Evolutionary conservation across 495 filamentous ascomycete species (phyloP).

Genomic region (Letharia lupina): DNA sequence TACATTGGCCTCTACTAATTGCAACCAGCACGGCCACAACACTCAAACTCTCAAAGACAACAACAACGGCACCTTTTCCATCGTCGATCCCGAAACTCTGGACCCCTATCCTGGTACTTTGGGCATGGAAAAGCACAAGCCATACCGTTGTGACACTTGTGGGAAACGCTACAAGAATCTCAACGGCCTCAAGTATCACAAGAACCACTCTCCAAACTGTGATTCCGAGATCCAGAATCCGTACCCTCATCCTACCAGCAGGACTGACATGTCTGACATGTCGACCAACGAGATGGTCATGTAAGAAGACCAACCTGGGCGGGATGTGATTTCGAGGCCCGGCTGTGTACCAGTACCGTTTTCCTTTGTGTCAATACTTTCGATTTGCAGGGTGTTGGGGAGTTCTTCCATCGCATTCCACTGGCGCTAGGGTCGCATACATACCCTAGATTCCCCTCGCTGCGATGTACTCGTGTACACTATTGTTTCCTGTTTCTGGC

Average conservation of each 20-base stretch:
- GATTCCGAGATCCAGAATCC: conserved; percentile 33
- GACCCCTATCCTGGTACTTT: conserved; percentile 89
- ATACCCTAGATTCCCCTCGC: conserved; percentile 12
- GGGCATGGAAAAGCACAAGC: conserved; percentile 99
- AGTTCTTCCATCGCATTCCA: conserved; percentile 3
- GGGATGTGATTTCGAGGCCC: neutral
- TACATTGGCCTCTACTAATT: neutral
- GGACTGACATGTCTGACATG: neutral
- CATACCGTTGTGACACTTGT: conserved; percentile 91
- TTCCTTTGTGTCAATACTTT: conserved; percentile 1
- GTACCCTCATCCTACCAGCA: neutral
- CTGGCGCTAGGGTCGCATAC: conserved; percentile 17
- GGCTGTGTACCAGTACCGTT: neutral
- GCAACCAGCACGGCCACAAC: conserved; percentile 75
- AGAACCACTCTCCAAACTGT: conserved; percentile 73
- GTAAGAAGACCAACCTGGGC: neutral
- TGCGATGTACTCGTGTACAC: conserved; percentile 1
- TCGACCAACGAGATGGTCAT: conserved; percentile 5
- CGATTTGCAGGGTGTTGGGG: conserved; percentile 15
- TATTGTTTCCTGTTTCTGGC: neutral
- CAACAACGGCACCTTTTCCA: conserved; percentile 91
- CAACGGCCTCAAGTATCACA: conserved; percentile 92
- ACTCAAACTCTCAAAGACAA: conserved; percentile 95
- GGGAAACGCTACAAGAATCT: conserved; percentile 99
- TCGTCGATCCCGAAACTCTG: conserved; percentile 93